These are phyloP conservation scores for Ailanthus altissimus DNA, from an alignment of 345 rosid genomes.

Conservation along the genomic window DNA sequence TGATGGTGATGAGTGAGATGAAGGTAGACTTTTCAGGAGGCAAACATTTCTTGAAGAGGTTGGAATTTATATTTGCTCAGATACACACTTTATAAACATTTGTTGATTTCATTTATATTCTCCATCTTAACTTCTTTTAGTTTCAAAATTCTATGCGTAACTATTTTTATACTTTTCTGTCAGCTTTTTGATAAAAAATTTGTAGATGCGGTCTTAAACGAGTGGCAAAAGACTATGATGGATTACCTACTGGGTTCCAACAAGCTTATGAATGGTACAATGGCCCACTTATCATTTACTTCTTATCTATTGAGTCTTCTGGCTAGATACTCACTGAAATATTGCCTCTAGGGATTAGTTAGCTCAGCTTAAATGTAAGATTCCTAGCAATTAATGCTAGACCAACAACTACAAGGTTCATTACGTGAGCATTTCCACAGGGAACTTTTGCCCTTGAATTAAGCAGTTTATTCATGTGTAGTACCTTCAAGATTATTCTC, in stretches of 20 bases:
- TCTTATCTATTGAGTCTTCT: conserved; percentile 14
- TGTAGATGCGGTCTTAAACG: conserved; percentile 86
- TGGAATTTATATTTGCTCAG: conserved; percentile 15
- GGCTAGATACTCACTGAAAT: conserved; percentile 27
- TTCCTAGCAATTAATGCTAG: conserved; percentile 91
- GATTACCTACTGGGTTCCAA: conserved; percentile 96
- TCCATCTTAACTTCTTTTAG: not conserved
- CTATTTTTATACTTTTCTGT: conserved; percentile 20
- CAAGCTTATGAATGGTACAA: conserved; percentile 96
- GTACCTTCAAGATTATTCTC: not conserved
- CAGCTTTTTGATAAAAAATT: conserved; percentile 94
- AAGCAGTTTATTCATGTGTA: not conserved
- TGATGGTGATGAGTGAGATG: conserved; percentile 88
- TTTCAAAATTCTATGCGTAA: conserved; percentile 16
- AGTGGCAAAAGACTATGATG: conserved; percentile 95
- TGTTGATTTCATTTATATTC: conserved; percentile 1
- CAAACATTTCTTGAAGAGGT: conserved; percentile 88
- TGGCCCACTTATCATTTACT: conserved; percentile 12
- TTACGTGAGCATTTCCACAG: conserved; percentile 84
- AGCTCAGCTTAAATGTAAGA: conserved; percentile 95
- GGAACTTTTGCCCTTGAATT: conserved; percentile 24
- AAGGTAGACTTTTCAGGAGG: conserved; percentile 84
- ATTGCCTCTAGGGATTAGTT: conserved; percentile 78
- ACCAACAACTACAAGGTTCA: conserved; percentile 79
- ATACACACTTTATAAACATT: not conserved